Conservation (phyloP, 441 rosid genomes). For the Erodium texanum region DNA sequence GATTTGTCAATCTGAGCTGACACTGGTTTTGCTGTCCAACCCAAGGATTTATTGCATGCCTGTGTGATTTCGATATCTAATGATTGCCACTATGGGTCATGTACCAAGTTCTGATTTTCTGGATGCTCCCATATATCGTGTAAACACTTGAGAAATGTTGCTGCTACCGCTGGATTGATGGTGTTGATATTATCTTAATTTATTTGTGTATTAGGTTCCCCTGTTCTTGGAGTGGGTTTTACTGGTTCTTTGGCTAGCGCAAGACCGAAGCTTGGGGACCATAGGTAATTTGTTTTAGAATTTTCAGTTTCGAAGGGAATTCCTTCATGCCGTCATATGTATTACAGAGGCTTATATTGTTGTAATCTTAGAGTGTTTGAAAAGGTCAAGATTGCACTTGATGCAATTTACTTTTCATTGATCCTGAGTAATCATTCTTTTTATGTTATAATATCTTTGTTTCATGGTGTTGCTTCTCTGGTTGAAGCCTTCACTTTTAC, state of each 20-base stretch:
- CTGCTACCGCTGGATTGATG: not conserved
- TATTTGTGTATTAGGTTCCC: conserved; percentile 38
- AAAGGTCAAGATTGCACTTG: not conserved
- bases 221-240: conserved; percentile 81
- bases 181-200: not conserved
- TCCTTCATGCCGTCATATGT: too few species aligned
- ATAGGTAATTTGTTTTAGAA: conserved; percentile 39
- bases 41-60: not conserved
- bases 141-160: not conserved
- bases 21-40: too few species aligned
- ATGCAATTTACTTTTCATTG: not conserved
- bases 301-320: not conserved
- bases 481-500: not conserved
- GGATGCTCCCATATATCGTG: not conserved
- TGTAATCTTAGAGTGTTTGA: not conserved
- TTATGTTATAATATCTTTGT: not conserved
- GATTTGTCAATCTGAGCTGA: too few species aligned
- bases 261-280: conserved; percentile 66
- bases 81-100: not conserved
- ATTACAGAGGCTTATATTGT: not conserved
- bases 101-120: not conserved
- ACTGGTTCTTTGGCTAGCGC: conserved; percentile 68
- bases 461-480: not conserved
- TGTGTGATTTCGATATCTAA: not conserved
- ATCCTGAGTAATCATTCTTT: not conserved